Conservation (phyloP, 208 protist species). For the Jaenimonas drosophilae region DNA sequence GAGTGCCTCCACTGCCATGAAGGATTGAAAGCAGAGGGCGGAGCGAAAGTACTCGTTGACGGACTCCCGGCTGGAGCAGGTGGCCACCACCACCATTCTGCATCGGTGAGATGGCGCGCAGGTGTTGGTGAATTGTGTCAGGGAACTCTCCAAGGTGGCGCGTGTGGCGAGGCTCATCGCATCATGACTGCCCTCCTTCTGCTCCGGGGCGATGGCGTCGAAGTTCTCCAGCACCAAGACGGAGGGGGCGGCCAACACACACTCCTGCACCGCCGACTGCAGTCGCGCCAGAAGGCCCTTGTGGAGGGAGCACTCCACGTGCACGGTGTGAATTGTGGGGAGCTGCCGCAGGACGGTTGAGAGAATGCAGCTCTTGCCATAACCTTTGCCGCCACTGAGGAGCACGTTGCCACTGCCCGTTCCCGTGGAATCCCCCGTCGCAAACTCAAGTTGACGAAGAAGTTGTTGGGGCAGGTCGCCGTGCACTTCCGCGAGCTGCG, state of each 20-base stretch:
- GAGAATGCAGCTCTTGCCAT: constrained; percentile 69
- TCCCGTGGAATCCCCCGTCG: constrained; percentile 12
- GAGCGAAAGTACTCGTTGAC: constrained; percentile 58
- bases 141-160: constrained; percentile 38
- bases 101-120: constrained; percentile 4
- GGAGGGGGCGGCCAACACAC: constrained; percentile 63
- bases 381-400: constrained; percentile 73
- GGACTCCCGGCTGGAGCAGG: constrained; percentile 45
- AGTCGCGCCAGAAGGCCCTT: constrained; percentile 37
- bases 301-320: constrained; percentile 42
- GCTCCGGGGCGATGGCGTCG: constrained; percentile 61
- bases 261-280: constrained; percentile 37
- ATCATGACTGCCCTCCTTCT: constrained; percentile 54
- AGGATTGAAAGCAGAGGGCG: constrained; percentile 46
- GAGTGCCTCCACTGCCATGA: constrained; percentile 52
- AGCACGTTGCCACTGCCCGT: constrained; percentile 45
- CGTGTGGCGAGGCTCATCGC: constrained; percentile 50
- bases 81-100: constrained; percentile 61
- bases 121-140: constrained; percentile 34
- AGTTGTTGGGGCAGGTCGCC: constrained; percentile 32
- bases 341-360: constrained; percentile 28
- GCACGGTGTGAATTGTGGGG: constrained; percentile 30
- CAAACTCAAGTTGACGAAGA: constrained; percentile 22
- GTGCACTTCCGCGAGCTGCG: constrained; percentile 40
- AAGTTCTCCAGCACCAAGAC: constrained; percentile 84